Conservation (phyloP, 441 rosid species). For the Erodium chrysanthum region DNA sequence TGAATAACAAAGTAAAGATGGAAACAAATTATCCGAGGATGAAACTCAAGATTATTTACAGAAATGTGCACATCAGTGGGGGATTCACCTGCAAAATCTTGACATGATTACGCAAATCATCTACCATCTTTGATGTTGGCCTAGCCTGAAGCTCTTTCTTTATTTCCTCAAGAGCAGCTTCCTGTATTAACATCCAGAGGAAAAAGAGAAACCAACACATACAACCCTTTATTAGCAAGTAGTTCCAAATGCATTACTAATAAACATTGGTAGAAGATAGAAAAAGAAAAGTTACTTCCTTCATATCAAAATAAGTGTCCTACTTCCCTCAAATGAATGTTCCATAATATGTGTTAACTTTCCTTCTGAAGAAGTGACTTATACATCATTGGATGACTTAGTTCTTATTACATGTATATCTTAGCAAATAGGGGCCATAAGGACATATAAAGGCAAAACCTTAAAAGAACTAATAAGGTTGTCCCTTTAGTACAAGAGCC, state of each 20-base stretch:
- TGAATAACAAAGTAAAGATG: neutral
- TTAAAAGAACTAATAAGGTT: neutral
- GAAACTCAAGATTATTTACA: neutral
- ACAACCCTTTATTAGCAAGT: neutral
- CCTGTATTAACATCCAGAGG: conserved; percentile 38
- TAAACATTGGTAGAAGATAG: neutral
- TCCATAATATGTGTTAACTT: neutral
- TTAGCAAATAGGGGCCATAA: neutral
- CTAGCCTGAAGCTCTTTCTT: conserved; percentile 85
- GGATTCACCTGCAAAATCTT: conserved; percentile 88
- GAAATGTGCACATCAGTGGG: conserved; percentile 6
- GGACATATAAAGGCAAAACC: neutral
- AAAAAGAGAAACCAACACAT: conserved; percentile 9
- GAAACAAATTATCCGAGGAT: conserved; percentile 10
- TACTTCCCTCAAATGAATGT: neutral
- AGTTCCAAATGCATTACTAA: neutral
- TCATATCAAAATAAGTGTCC: neutral
- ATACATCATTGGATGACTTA: neutral
- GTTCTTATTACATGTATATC: neutral
- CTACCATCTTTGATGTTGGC: conserved; percentile 86
- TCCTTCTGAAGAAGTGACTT: neutral
- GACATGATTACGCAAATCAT: conserved; percentile 92
- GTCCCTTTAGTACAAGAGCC: neutral
- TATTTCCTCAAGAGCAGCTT: conserved; percentile 72
- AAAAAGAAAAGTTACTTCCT: neutral